Conservation (phyloP, 257 asterid genomes). For the Asclepias syriaca region DNA sequence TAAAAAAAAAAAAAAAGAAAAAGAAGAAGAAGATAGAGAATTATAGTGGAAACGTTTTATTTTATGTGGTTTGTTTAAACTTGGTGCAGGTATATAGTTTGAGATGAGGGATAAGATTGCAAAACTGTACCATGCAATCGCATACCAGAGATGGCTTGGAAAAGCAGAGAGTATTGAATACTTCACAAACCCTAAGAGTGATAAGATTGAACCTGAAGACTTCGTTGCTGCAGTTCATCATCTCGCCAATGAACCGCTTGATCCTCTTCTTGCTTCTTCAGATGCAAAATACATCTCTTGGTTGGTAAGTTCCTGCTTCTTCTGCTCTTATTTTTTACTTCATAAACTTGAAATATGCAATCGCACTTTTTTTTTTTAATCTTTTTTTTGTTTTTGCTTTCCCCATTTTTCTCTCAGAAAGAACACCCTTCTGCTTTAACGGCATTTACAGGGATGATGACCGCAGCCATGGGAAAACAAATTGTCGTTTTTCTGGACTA, state of each 20-base stretch:
- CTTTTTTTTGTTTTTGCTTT: not conserved
- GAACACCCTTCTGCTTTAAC: constrained; percentile 60
- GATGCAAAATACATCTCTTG: constrained; percentile 39
- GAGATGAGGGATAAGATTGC: constrained; percentile 43
- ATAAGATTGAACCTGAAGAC: constrained; percentile 23
- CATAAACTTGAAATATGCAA: not conserved
- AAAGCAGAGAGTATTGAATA: constrained; percentile 15
- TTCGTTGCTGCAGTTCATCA: constrained; percentile 3
- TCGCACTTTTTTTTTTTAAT: not conserved
- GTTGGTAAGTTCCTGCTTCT: constrained; percentile 39
- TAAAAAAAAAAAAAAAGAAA: too few relatives aligned
- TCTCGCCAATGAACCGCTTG: constrained; percentile 3
- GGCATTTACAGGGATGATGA: constrained; percentile 36
- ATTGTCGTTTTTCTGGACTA: constrained; percentile 73
- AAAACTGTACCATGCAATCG: constrained; percentile 37
- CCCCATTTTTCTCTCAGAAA: constrained; percentile 20
- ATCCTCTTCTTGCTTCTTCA: not conserved
- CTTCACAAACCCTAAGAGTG: constrained; percentile 8
- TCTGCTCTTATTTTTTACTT: not conserved
- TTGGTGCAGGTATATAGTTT: constrained; percentile 27
- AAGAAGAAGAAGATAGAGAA: too few relatives aligned
- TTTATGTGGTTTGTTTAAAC: not conserved
- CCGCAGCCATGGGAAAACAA: constrained; percentile 29
- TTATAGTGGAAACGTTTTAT: not conserved
- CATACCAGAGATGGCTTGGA: constrained; percentile 35